These are phyloP conservation scores for Hibiscus syriacus DNA, from an alignment of 345 rosid species.

Conservation along the genomic window DNA sequence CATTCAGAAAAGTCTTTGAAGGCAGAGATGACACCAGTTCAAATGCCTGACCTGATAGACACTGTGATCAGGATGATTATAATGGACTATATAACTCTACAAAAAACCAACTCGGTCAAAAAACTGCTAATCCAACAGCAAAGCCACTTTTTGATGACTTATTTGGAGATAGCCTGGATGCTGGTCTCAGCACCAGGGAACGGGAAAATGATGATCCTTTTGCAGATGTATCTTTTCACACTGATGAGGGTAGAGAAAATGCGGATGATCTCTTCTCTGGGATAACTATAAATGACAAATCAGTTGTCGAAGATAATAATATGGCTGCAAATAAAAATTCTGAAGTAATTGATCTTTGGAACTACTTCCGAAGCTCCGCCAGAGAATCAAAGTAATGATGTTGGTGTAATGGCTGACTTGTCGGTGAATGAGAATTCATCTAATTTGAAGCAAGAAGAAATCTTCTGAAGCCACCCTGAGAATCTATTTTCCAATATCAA, in stretches of 20 bases:
- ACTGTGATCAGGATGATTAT: conserved; percentile 49
- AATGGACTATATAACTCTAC: conserved; percentile 38
- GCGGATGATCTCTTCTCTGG: conserved; percentile 71
- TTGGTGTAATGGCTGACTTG: conserved; percentile 66
- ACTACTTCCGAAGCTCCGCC: conserved; percentile 28
- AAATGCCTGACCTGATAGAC: conserved; percentile 73
- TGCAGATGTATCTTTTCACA: conserved; percentile 81
- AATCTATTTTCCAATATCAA: conserved; percentile 33
- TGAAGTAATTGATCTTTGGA: conserved; percentile 63
- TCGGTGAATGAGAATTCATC: conserved; percentile 42
- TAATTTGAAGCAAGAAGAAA: conserved; percentile 31
- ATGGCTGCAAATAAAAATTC: conserved; percentile 19
- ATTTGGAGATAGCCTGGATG: conserved; percentile 51
- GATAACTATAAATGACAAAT: conserved; percentile 55
- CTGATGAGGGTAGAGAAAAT: conserved; percentile 31
- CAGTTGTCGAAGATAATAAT: conserved; percentile 31
- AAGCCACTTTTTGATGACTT: conserved; percentile 59
- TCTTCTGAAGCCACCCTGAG: conserved; percentile 33
- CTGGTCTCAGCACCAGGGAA: conserved; percentile 28
- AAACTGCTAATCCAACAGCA: conserved; percentile 27
- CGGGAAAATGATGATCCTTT: conserved; percentile 67
- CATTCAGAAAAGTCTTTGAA: conserved; percentile 43
- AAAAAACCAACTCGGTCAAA: conserved; percentile 30
- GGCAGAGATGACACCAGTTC: conserved; percentile 34
- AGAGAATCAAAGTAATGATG: conserved; percentile 27